A percentile compares a stretch with the other conserved stretches of the same genome.
Evolutionary conservation across 805 yeast genomes (phyloP).

Genomic region (Ogataea neopini): DNA sequence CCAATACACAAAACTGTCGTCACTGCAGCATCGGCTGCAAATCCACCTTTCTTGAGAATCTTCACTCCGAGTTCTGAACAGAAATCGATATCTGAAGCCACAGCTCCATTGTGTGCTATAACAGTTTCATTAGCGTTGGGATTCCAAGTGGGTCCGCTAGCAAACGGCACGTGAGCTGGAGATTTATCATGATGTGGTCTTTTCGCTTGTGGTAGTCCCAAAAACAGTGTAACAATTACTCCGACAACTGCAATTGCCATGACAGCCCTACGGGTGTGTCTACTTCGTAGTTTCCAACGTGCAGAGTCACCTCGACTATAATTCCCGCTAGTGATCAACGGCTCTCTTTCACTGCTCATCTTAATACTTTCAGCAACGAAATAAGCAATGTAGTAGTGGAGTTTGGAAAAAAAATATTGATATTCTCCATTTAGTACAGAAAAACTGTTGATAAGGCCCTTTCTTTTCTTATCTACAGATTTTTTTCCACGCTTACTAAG

Average conservation of each 20-base stretch:
- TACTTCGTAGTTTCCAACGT: background rate
- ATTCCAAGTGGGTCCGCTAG: constrained; percentile 42
- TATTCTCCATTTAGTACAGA: too few relatives aligned
- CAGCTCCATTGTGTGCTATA: constrained; percentile 55
- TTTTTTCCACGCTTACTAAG: too few relatives aligned
- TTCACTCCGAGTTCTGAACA: constrained; percentile 66
- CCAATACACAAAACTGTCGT: constrained; percentile 90
- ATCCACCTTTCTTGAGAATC: constrained; percentile 59
- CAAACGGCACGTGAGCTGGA: constrained; percentile 34
- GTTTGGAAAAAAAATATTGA: too few relatives aligned
- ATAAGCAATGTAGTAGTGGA: background rate
- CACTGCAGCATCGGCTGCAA: constrained; percentile 93
- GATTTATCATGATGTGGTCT: background rate
- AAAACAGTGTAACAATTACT: background rate
- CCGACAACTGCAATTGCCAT: background rate
- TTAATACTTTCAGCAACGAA: background rate
- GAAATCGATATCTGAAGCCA: constrained; percentile 61
- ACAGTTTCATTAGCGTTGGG: constrained; percentile 44
- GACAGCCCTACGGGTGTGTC: background rate
- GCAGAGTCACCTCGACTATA: too few relatives aligned
- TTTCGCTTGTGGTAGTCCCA: background rate
- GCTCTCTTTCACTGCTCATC: constrained; percentile 1
- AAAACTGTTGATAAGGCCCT: too few relatives aligned
- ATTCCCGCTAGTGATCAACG: background rate
- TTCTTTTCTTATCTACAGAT: too few relatives aligned